Base-by-base conservation (phyloP, 306 rosid genomes). In the Castanea sativa region DNA sequence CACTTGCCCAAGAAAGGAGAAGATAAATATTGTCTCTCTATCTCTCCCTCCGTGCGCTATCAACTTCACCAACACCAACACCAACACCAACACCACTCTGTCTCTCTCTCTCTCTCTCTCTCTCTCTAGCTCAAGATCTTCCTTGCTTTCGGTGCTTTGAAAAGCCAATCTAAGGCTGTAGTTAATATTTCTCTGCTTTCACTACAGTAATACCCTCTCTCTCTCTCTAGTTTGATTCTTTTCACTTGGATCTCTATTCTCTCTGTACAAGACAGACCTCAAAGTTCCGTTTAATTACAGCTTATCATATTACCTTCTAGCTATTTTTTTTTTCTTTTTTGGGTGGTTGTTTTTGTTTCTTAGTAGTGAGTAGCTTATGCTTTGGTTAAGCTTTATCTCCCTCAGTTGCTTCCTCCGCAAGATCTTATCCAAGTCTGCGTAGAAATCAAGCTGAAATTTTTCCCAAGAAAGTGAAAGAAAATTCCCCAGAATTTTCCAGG, bases 381-480 rank as follows among this genome's bases (percentile, higher is more conserved):
- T 88, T 58, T 20, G 69, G 78, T 71, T 61, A 38, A 55, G 79
- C 27, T 73, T 68, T 73, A 15, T 49, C 15, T 49, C 56, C 15
- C 64, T 29, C 16, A 73, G 78, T 91, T 89, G 81, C 97, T 94
- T 91, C 92, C 63, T 77, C 85, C n/a, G 71, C 87, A 91, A 90
- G 94, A 88, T 92, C 97, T 94, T 91, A 91, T 94, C 98, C 79
- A 56, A 32, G 83, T 81, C 92, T 83, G 97, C 98, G 88, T 92
- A 58, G 15, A 56, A 79, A 25, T 49, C 77, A 92, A 94, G 97
- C 94, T 80, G 86, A 74, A 65, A 82, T 15, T 41, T 74, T 69
- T 71, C 71, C 43, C 77, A 33, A 20, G 78, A 78, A 83, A 84
- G 74, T 71, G 81, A 69, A 65, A 81, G 57, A 45, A 30, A 78